Evolutionary conservation across 2,329 filamentous ascomycete species (phyloP).

Genomic region (Leptodontidium sp.): DNA sequence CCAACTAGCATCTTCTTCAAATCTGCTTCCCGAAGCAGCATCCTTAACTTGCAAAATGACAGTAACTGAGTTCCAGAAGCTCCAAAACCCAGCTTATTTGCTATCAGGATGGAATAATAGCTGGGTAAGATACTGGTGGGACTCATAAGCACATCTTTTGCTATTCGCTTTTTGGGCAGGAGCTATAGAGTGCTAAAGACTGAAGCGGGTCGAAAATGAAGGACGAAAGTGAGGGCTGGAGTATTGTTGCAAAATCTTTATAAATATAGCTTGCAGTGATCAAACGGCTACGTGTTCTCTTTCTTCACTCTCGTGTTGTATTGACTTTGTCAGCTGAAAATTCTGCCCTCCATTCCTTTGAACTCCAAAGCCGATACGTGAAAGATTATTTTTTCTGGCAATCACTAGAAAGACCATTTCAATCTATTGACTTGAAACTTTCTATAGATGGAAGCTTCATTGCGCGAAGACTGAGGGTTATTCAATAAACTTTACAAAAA

Average conservation of each 20-base stretch:
- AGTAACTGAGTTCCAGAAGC: not conserved
- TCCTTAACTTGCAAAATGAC: no score
- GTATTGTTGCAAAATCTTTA: not conserved
- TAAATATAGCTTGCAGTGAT: not conserved
- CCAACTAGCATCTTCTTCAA: not conserved
- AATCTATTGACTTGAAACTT: no score
- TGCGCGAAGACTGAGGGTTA: not conserved
- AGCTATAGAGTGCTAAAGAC: no score
- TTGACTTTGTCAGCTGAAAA: not conserved
- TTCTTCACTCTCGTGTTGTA: not conserved
- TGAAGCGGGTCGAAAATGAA: no score
- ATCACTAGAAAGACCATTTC: not conserved
- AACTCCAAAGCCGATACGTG: not conserved
- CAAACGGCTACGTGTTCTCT: not conserved
- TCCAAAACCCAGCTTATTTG: no score
- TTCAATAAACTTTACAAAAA: not conserved
- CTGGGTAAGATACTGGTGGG: no score
- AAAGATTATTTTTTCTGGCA: not conserved
- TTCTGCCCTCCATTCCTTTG: not conserved
- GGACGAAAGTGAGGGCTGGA: no score
- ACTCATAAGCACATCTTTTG: no score
- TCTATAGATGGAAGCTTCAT: no score
- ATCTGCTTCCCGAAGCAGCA: not conserved
- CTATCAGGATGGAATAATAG: no score
- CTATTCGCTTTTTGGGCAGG: no score